A percentile compares a stretch with the other conserved stretches of the same genome.
These are phyloP conservation scores for Leishmania gerbilli DNA, from an alignment of 208 protist species.

Conservation along the genomic window DNA sequence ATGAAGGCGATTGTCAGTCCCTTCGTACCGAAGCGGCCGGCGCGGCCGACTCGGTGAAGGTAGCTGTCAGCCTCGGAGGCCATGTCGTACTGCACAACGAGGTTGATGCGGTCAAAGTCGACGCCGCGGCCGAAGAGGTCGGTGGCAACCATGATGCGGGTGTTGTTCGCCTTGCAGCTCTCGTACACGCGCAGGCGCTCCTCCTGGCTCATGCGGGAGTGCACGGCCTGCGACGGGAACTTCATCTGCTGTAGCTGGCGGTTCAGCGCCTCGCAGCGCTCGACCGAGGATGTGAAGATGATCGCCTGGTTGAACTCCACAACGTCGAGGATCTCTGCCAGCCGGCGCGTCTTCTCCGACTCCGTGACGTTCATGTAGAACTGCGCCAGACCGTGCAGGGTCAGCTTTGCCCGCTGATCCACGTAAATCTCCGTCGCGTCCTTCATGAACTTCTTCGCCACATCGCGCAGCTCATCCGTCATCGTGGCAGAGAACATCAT, in stretches of 20 bases:
- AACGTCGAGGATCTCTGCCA: slow-evolving; percentile 98
- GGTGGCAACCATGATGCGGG: slow-evolving; percentile 98
- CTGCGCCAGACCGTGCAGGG: slow-evolving; percentile 98
- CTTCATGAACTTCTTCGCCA: slow-evolving; percentile 99
- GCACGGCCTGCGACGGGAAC: slow-evolving; percentile 97
- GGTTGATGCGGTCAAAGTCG: slow-evolving; percentile 99
- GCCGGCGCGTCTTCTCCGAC: slow-evolving; percentile 97
- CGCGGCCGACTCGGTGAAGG: slow-evolving; percentile 97
- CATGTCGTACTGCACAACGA: slow-evolving; percentile 99
- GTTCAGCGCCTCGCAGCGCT: slow-evolving; percentile 94
- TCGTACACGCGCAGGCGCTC: slow-evolving; percentile 91
- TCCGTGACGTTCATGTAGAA: slow-evolving; percentile 98
- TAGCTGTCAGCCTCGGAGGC: slow-evolving; percentile 97
- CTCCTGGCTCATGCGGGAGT: slow-evolving; percentile 95
- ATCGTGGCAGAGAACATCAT: slow-evolving; percentile 99
- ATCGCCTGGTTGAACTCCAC: slow-evolving; percentile 99
- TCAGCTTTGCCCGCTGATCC: slow-evolving; percentile 98
- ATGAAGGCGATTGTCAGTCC: slow-evolving; percentile 99
- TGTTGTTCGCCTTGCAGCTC: slow-evolving; percentile 98
- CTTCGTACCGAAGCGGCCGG: slow-evolving; percentile 99
- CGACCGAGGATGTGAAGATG: slow-evolving; percentile 98
- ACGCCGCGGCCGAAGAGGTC: slow-evolving; percentile 99
- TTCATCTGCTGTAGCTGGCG: slow-evolving; percentile 94
- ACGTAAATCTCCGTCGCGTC: slow-evolving; percentile 97
- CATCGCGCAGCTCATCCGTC: slow-evolving; percentile 91